A percentile compares a stretch with the other conserved stretches of the same genome.
phyloP scores from a whole-genome alignment of 805 yeast genomes.

The Zygosaccharomyces siamensis region DNA sequence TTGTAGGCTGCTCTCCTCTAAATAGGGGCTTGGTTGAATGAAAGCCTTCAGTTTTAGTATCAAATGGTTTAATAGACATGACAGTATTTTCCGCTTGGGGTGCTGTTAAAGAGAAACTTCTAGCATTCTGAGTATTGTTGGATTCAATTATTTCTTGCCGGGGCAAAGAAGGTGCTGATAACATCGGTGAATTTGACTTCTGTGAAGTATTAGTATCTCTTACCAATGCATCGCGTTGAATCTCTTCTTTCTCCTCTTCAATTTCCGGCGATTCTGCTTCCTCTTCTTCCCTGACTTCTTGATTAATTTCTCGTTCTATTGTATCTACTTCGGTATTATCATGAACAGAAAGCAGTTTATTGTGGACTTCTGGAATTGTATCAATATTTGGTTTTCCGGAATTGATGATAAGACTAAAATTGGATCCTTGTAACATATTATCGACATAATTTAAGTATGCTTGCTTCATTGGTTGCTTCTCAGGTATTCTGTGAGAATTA shows the following conservation, averaged over 20 bases:
- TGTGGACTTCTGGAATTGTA: slow-evolving; percentile 7
- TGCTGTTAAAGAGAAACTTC: background rate
- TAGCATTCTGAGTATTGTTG: background rate
- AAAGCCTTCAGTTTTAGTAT: background rate
- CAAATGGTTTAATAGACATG: background rate
- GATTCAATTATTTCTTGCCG: background rate
- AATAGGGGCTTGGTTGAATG: background rate
- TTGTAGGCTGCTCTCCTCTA: background rate
- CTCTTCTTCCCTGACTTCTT: background rate
- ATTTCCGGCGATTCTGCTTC: slow-evolving; percentile 7
- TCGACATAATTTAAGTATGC: slow-evolving; percentile 44
- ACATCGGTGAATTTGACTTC: slow-evolving; percentile 1
- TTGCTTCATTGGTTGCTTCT: slow-evolving; percentile 43
- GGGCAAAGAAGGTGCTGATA: background rate
- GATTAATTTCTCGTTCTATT: slow-evolving; percentile 4
- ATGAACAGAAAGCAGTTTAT: background rate
- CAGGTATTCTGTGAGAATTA: slow-evolving; percentile 34
- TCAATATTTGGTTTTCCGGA: slow-evolving; percentile 33
- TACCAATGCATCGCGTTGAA: slow-evolving; percentile 3
- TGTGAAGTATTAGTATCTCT: slow-evolving; percentile 9
- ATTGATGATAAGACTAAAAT: slow-evolving; percentile 38
- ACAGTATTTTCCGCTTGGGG: background rate
- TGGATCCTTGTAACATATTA: slow-evolving; percentile 31
- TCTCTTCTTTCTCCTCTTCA: slow-evolving; percentile 7
- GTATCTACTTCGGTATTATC: slow-evolving; percentile 7